Evolutionary conservation across 345 rosid species (phyloP).

Genomic region (Linum usitatissimum): DNA sequence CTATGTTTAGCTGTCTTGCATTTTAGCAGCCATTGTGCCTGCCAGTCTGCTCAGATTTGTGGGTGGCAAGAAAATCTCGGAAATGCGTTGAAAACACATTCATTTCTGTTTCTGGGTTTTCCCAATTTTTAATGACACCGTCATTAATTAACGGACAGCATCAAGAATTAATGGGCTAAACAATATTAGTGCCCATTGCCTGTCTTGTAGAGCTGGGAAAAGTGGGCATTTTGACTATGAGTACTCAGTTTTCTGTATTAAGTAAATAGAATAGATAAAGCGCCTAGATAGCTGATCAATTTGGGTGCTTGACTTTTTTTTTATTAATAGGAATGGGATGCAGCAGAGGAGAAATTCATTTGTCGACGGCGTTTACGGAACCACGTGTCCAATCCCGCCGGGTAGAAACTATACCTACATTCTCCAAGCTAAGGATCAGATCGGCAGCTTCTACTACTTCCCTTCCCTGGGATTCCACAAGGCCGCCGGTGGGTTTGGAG

Average conservation of each 20-base stretch:
- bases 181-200: background rate
- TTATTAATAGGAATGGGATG: slow-evolving; percentile 51
- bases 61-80: background rate
- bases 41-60: background rate
- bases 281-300: background rate
- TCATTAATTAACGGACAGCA: background rate
- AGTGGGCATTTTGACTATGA: too few species aligned
- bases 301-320: background rate
- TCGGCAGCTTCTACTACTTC: slow-evolving; percentile 82
- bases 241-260: background rate
- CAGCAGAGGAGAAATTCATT: slow-evolving; percentile 82
- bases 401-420: slow-evolving; percentile 71
- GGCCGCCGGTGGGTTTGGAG: slow-evolving; percentile 89
- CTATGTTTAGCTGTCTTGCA: background rate
- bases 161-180: background rate
- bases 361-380: slow-evolving; percentile 71
- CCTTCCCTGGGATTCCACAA: slow-evolving; percentile 92
- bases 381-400: slow-evolving; percentile 88
- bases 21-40: background rate
- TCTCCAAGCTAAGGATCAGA: slow-evolving; percentile 82
- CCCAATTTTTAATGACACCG: background rate
- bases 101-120: background rate
- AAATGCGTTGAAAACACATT: background rate
- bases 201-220: too few species aligned
- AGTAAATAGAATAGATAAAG: background rate